phyloP scores from a whole-genome alignment of 805 yeast species.

The Candida khao-thaluensis region DNA sequence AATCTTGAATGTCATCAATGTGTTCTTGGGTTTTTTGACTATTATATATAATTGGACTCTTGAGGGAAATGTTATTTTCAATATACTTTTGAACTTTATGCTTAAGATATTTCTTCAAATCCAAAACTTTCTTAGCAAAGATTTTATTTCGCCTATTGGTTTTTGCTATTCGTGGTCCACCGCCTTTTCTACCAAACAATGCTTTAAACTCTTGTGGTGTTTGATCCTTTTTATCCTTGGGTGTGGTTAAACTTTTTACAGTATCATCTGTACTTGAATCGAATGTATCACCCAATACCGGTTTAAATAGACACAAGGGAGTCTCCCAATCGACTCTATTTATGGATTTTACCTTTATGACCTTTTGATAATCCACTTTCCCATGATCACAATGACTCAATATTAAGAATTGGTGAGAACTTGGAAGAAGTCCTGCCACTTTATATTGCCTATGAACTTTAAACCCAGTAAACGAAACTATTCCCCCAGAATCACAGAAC shows the following conservation, averaged over 20 bases:
- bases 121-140: conserved; percentile 11
- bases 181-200: conserved; percentile 6
- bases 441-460: conserved; percentile 50
- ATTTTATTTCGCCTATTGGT: not conserved
- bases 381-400: conserved; percentile 56
- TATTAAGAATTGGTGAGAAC: conserved; percentile 43
- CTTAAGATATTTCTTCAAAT: conserved; percentile 7
- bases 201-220: not conserved
- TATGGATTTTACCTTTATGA: conserved; percentile 24
- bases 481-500: conserved; percentile 7
- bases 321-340: conserved; percentile 49
- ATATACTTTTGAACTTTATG: conserved; percentile 19
- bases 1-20: conserved; percentile 16
- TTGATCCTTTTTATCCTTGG: not conserved
- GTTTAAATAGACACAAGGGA: conserved; percentile 46
- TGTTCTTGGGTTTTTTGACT: conserved; percentile 19
- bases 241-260: not conserved
- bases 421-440: conserved; percentile 28
- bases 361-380: conserved; percentile 41
- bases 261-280: conserved; percentile 4
- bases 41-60: conserved; percentile 20
- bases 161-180: conserved; percentile 1
- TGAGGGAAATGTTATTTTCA: conserved; percentile 18
- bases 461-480: conserved; percentile 53
- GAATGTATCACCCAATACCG: conserved; percentile 19